Base-by-base conservation (phyloP, 768 basidiomycete species). In the Russula virescens region DNA sequence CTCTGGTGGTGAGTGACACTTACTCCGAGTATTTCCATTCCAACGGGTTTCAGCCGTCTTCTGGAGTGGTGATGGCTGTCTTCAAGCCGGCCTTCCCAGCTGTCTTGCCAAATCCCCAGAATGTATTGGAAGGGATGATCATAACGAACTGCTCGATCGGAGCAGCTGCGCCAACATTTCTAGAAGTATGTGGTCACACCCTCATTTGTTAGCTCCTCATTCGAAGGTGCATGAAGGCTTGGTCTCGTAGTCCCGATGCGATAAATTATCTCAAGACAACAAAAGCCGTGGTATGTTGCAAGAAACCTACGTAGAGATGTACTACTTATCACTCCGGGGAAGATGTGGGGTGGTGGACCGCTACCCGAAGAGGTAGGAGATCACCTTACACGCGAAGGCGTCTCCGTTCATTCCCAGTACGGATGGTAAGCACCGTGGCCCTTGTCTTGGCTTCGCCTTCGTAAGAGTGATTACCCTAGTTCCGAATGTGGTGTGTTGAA, bases 281-380 rank as follows among this genome's bases (percentile, higher is more conserved):
- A 47, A 64, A 68, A 18, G 68, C 66, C 11, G 49, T 73, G 40
- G 69, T 71, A 54, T n/a, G 70, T 64, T 31, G 28, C 26, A 21
- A 18, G 6, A 6, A 28, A 49, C 10, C 16, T 35, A 25, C 19
- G 23, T 21, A 19, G 18, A 5, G 31, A 35, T n/a, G 6, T 53
- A 23, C 16, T 16, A 19, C 54, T 62, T 10, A 60, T 42, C 14
- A n/a, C 35, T 46, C 25, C 46, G 9, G 26, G 13, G n/a, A 64
- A 73, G 72, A 60, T 71, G 61, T 72, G 66, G 61, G 71, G 69
- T n/a, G 72, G 71, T n/a, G 72, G 72, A 0, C 72, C 71, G 1
- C 54, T 73, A n/a, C 49, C 63, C 2, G 65, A 69, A 49, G 57
- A 68, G 21, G 64, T 68, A 25, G 71, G 72, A 18, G 71, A 73